Conservation (phyloP, 2,329 filamentous ascomycete genomes). For the Tympanopsis confertula region DNA sequence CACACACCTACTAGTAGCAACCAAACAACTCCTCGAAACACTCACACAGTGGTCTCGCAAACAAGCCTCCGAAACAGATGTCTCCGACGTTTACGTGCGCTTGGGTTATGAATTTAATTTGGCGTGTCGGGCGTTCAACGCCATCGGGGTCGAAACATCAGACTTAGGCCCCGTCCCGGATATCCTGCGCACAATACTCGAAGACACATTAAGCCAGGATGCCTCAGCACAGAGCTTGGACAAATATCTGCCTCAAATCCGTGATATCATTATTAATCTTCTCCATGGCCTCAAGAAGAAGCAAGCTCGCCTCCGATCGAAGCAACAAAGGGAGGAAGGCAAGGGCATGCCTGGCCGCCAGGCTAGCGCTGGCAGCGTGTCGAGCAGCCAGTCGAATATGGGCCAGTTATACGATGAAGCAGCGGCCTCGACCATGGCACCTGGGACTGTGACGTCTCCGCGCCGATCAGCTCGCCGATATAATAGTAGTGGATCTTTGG, state of each 20-base stretch:
- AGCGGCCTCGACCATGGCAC: constrained; percentile 28
- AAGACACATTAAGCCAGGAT: constrained; percentile 92
- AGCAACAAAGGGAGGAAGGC: constrained; percentile 17
- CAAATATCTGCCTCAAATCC: constrained; percentile 82
- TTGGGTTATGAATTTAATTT: constrained; percentile 99
- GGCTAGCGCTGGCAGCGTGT: constrained; percentile 43
- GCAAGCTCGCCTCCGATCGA: constrained; percentile 42
- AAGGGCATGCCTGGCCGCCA: constrained; percentile 43
- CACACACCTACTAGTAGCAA: constrained; percentile 91
- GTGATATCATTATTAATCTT: constrained; percentile 96
- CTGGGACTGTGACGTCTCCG: constrained; percentile 14
- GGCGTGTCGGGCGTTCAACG: constrained; percentile 89
- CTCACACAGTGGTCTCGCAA: constrained; percentile 95
- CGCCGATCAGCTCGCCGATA: constrained; percentile 33
- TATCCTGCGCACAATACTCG: constrained; percentile 75
- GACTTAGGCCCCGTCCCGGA: constrained; percentile 95
- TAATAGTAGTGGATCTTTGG: constrained; percentile 16
- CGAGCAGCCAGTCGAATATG: constrained; percentile 42
- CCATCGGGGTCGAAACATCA: constrained; percentile 88
- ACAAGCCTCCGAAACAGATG: constrained; percentile 81
- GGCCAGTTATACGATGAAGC: constrained; percentile 46
- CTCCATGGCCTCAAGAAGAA: constrained; percentile 94
- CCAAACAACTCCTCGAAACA: constrained; percentile 93
- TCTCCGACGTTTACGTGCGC: constrained; percentile 95
- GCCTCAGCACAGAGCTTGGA: constrained; percentile 88